These are phyloP conservation scores for Larix kaempferi DNA, from an alignment of 75 land plant species.

Conservation along the genomic window DNA sequence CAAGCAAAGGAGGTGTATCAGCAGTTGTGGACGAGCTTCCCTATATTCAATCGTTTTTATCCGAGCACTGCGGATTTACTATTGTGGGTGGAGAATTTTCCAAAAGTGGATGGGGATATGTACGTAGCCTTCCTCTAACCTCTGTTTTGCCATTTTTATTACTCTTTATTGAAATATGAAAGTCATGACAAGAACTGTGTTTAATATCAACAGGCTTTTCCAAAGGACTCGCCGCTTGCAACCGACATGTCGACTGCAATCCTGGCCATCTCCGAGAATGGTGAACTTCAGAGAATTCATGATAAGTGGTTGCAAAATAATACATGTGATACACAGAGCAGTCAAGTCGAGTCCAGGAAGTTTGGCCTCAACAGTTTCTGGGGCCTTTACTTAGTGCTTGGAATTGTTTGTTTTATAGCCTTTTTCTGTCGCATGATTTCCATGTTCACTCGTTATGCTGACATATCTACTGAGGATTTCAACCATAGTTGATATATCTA, in stretches of 20 bases:
- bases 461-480: neutral
- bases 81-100: conserved; percentile 83
- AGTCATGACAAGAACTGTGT: too few relatives aligned
- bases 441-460: conserved; percentile 12
- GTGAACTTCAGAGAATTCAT: conserved; percentile 74
- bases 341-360: conserved; percentile 31
- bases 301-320: conserved; percentile 62
- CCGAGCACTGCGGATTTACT: conserved; percentile 63
- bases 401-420: conserved; percentile 56
- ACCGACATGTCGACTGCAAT: conserved; percentile 90
- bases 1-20: conserved; percentile 73
- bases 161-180: too few relatives aligned
- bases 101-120: conserved; percentile 90
- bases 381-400: conserved; percentile 81
- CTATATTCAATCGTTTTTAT: conserved; percentile 72
- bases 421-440: conserved; percentile 34
- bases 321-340: conserved; percentile 25
- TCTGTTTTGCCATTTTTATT: neutral
- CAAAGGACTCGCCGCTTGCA: conserved; percentile 84
- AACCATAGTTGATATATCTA: neutral
- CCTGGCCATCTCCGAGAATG: conserved; percentile 62
- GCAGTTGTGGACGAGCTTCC: conserved; percentile 90
- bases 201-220: conserved; percentile 65
- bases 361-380: conserved; percentile 70
- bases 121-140: conserved; percentile 30